Evolutionary conservation across 73 alveolate species (phyloP).

Genomic region (Uronychia setigera): DNA sequence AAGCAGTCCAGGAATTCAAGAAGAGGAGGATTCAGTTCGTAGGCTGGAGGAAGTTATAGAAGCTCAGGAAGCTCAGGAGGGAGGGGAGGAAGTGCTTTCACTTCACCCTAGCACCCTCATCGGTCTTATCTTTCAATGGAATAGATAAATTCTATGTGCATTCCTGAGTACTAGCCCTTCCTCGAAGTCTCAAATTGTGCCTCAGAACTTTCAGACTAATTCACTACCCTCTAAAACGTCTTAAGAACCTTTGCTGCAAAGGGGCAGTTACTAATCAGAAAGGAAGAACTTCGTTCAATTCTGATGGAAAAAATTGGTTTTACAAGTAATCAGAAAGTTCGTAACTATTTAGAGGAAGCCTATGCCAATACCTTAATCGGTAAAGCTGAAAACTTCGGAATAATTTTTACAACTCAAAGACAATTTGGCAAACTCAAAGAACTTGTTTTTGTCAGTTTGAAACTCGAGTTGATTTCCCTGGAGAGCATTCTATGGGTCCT

Average conservation of each 20-base stretch:
- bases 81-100: background rate
- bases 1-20: background rate
- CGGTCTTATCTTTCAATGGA: conserved; percentile 3
- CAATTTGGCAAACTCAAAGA: conserved; percentile 48
- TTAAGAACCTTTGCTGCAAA: conserved; percentile 25
- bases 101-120: background rate
- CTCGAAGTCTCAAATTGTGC: background rate
- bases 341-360: background rate
- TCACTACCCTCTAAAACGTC: background rate
- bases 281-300: background rate
- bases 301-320: conserved; percentile 13
- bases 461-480: conserved; percentile 49
- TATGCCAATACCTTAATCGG: background rate
- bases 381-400: conserved; percentile 17
- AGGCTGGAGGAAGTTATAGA: background rate
- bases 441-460: conserved; percentile 46
- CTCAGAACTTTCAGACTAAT: background rate
- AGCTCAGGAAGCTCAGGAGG: conserved; percentile 2
- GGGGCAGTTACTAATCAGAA: conserved; percentile 11
- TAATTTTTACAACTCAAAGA: conserved; percentile 37
- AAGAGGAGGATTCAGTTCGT: background rate
- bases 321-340: background rate
- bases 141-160: conserved; percentile 11
- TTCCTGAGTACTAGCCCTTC: conserved; percentile 37
- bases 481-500: conserved; percentile 83